Evolutionary conservation across 176 grass and related monocot species (phyloP).

Genomic region (Carex pumila): DNA sequence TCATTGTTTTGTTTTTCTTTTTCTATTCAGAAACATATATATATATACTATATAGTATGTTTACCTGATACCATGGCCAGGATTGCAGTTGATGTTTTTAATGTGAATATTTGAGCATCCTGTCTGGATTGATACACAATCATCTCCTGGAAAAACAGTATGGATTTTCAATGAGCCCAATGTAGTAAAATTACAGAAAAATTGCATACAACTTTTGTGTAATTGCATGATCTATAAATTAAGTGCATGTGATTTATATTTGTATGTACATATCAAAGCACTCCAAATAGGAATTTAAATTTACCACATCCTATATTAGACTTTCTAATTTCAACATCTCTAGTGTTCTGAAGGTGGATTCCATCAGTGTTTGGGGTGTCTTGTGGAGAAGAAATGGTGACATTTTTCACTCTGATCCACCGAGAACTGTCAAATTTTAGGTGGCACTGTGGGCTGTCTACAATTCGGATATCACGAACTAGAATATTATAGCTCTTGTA

Average conservation of each 20-base stretch:
- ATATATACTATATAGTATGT: no score
- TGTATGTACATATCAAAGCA: not conserved
- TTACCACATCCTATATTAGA: conserved; percentile 60
- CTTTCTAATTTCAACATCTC: conserved; percentile 53
- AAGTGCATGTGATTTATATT: not conserved
- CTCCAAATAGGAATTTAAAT: not conserved
- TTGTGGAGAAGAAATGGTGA: conserved; percentile 48
- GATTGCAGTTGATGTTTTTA: conserved; percentile 56
- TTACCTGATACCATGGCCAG: conserved; percentile 74
- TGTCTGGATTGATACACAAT: conserved; percentile 70
- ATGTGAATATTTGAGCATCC: conserved; percentile 67
- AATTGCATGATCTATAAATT: not conserved
- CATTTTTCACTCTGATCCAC: conserved; percentile 49
- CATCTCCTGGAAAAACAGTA: conserved; percentile 39
- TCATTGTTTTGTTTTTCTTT: not conserved
- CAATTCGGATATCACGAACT: conserved; percentile 33
- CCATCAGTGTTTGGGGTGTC: conserved; percentile 62
- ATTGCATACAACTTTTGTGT: not conserved
- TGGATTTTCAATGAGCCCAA: not conserved
- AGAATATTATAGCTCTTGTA: conserved; percentile 53
- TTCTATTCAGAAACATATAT: not conserved
- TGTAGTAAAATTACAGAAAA: not conserved
- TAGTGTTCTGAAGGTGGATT: conserved; percentile 72
- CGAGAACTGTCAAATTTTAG: conserved; percentile 73
- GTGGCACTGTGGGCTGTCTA: conserved; percentile 65